Base-by-base conservation (phyloP, 176 grass and related monocot species). In the Dendrocalamus sinicus region DNA sequence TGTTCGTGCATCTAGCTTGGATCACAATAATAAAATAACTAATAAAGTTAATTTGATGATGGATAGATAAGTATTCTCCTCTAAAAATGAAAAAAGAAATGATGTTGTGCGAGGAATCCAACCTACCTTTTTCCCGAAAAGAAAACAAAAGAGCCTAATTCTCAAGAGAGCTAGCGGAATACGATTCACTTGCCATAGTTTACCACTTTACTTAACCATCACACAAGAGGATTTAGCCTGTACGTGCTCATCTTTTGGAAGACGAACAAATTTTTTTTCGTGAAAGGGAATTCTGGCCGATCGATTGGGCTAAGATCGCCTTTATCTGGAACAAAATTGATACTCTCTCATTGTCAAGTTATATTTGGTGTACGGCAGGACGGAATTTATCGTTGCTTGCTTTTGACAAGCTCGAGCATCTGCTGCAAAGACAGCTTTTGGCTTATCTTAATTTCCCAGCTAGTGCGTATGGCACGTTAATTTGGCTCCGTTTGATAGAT, bases 301-400 rank as follows among this genome's bases (percentile, higher is more conserved):
- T 77, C 24, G n/a, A 82, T 72, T 37, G 26, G 17, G 58, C 70
- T 47, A 84, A 84, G 20, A 48, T 79, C 40, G 47, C 67, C 84
- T 90, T 83, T 87, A 39, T 28, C 20, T 17, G 6, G 67, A 86
- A 83, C 40, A 55, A 86, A 80, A 83, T 57, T 4, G 68, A 87
- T 87, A 62, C 68, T 52, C 57, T 17, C 23, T 87, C 85, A 45
- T 68, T 91, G 84, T 87, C 80, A 90, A 90, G 89, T 87, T 87
- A 90, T 87, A 87, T 87, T 87, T 90, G 50, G 60, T 75, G 84
- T 91, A 91, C 89, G 80, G 80, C 75, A 84, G 80, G 57, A 50
- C 41, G 47, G 9, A 78, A 83, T 83, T 87, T 52, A 67, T 77
- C 37, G 66, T 16, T 66, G 11, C 46, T 28, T 43, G 24, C 5